Base-by-base conservation (phyloP, 2,329 filamentous ascomycete species). In the Alternaria ventricosa region DNA sequence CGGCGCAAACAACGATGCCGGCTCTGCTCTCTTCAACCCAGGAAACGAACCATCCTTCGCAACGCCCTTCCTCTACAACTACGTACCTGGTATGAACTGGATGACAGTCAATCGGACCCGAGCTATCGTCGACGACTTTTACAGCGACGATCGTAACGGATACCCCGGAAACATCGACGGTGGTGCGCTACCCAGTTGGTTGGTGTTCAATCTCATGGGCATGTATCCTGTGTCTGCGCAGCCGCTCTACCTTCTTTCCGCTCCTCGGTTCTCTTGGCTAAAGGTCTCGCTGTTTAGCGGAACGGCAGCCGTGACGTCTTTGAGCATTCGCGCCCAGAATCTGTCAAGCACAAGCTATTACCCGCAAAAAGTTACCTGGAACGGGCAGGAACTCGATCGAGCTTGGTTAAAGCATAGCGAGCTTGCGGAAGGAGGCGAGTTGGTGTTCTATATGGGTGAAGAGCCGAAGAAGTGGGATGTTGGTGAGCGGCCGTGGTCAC, bases 111-210 rank as follows among this genome's bases (percentile, higher is more conserved):
- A 56, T 15, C 55, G 54, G 27, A 74, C 74, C 51, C 72, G 73
- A 36, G 71, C 73, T 55, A 76, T 77, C 2, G 75, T 77, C 5
- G 70, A 81, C 46, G 46, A 66, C 15, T 80, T 76, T 58, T 81
- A 80, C 53, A 67, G 55, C 10, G 70, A 73, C 28, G 60, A 46
- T 1, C 65, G 66, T 1, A 70, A 73, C n/a, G 80, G 80, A 0
- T 73, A 80, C 4, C 80, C 80, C 0, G 80, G 80, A 4, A 82
- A 82, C 54, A 79, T 73, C 43, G 80, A 81, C 64, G 78, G 74
- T 7, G 80, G 82, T 0, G 82, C 82, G 1, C 74, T 84, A 67
- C 80, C 81, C 33, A 81, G 78, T 22, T 84, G 82, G 83, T 71
- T 84, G 3, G 62, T 84, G 3, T 84, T 80, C 77, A 78, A 82